phyloP scores from a whole-genome alignment of 768 basidiomycete genomes.

The Tricholoma sp. region DNA sequence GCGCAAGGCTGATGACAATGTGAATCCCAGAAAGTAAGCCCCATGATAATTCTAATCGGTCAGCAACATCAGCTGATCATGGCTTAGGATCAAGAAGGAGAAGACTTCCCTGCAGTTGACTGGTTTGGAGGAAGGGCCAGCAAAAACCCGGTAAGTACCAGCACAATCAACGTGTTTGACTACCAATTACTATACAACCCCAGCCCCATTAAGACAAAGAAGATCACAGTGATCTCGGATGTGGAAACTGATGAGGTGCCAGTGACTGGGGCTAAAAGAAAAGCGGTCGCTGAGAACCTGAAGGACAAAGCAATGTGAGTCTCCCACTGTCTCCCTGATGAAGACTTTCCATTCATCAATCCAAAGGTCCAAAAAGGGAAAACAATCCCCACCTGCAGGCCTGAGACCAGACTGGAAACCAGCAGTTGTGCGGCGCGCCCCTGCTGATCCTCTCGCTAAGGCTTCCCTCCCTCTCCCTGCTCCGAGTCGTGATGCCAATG shows the following conservation, averaged over 20 bases:
- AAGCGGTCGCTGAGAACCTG: background rate
- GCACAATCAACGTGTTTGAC: background rate
- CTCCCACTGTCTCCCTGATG: background rate
- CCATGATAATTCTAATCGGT: background rate
- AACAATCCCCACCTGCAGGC: background rate
- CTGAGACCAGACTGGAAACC: background rate
- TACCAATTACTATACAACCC: background rate
- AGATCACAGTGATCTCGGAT: background rate
- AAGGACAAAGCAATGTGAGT: background rate
- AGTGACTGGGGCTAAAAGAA: background rate
- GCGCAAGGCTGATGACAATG: background rate
- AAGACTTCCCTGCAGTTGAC: background rate
- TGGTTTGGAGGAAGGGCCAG: background rate
- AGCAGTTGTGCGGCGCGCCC: background rate
- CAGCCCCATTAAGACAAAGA: background rate
- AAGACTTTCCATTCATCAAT: background rate
- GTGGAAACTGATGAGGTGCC: background rate
- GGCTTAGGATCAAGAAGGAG: background rate
- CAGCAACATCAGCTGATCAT: background rate
- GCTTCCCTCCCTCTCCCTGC: background rate
- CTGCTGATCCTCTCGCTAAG: background rate
- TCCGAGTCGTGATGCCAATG: background rate
- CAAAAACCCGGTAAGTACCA: background rate
- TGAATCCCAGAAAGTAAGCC: background rate
- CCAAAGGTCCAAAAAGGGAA: background rate